Evolutionary conservation across 768 basidiomycete species (phyloP).

Genomic region (Mycena kentingensis): DNA sequence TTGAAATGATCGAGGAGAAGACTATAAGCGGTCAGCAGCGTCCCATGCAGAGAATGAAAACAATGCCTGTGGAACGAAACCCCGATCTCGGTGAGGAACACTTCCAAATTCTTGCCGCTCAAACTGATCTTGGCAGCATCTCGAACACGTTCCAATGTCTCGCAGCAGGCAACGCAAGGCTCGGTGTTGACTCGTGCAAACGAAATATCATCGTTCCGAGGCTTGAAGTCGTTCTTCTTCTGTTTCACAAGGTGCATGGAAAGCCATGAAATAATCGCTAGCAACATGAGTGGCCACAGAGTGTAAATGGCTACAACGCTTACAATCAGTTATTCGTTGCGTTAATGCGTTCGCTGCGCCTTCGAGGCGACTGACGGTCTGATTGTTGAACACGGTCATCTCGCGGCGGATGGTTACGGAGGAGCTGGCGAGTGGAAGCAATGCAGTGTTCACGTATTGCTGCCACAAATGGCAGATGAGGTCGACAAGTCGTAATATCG

Average conservation of each 20-base stretch:
- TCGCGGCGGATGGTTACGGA: constrained; percentile 89
- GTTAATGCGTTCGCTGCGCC: constrained; percentile 76
- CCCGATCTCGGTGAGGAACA: constrained; percentile 91
- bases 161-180: constrained; percentile 85
- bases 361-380: constrained; percentile 83
- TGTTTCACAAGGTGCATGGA: constrained; percentile 81
- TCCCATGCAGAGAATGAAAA: background rate
- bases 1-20: constrained; percentile 91
- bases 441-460: constrained; percentile 87
- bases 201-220: constrained; percentile 91
- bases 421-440: constrained; percentile 83
- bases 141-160: constrained; percentile 77
- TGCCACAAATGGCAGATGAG: constrained; percentile 97
- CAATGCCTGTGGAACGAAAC: constrained; percentile 88
- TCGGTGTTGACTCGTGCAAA: constrained; percentile 95
- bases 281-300: background rate
- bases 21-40: constrained; percentile 41
- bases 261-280: constrained; percentile 80
- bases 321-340: constrained; percentile 83
- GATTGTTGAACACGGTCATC: constrained; percentile 91
- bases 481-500: constrained; percentile 71
- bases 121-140: constrained; percentile 75
- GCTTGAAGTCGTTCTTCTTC: constrained; percentile 96
- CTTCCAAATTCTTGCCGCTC: constrained; percentile 91
- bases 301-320: constrained; percentile 27